These are phyloP conservation scores for Vitis hybrid DNA, from an alignment of 177 flowering plant species.

Conservation along the genomic window DNA sequence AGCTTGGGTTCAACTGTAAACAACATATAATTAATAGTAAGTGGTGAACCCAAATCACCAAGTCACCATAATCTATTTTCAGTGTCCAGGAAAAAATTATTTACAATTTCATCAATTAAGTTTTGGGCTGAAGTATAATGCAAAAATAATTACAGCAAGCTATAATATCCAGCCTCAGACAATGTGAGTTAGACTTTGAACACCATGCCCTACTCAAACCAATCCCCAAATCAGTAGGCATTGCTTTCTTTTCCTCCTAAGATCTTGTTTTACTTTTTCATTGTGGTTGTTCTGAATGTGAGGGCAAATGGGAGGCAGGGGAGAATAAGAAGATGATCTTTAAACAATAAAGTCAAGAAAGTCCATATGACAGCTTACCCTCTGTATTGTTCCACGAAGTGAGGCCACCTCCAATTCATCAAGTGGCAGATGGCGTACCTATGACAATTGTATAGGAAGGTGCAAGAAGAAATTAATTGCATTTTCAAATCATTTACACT, in stretches of 20 bases:
- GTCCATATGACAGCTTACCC: constrained; percentile 44
- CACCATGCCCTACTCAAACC: too few relatives aligned
- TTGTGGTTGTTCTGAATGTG: background rate
- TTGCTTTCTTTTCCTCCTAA: background rate
- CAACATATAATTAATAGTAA: too few relatives aligned
- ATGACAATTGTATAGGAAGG: constrained; percentile 10
- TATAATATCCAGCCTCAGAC: too few relatives aligned
- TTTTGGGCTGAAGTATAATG: too few relatives aligned
- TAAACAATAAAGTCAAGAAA: background rate
- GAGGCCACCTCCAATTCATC: constrained; percentile 99
- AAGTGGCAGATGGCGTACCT: constrained; percentile 88
- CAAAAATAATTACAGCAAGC: too few relatives aligned
- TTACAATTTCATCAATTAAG: too few relatives aligned
- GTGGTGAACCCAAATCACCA: too few relatives aligned
- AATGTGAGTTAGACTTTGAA: too few relatives aligned
- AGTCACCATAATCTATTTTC: too few relatives aligned
- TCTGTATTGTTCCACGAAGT: constrained; percentile 87
- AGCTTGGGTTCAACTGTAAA: too few relatives aligned
- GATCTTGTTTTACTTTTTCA: background rate
- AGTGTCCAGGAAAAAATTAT: too few relatives aligned
- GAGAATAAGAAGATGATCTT: background rate
- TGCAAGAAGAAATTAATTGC: background rate
- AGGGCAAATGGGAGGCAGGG: background rate
- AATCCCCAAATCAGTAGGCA: too few relatives aligned
- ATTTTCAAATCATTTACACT: background rate